phyloP scores from a whole-genome alignment of 306 rosid species.

The Canavalia ensiformis region DNA sequence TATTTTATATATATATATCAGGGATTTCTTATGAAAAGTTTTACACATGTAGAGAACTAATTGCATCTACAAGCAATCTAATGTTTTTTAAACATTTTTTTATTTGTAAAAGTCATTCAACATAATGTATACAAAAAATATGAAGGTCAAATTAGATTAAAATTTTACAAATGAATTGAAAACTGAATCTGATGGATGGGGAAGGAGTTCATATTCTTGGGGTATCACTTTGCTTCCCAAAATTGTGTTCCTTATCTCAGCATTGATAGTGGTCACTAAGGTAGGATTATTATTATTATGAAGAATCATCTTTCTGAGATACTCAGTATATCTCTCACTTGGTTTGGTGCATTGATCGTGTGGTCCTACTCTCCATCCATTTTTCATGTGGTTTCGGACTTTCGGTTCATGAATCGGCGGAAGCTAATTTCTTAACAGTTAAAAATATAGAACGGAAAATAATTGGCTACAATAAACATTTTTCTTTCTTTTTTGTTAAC shows the following conservation, averaged over 20 bases:
- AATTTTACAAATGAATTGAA: not conserved
- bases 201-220: not conserved
- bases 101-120: too few species aligned
- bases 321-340: slow-evolving; percentile 29
- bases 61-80: too few species aligned
- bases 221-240: not conserved
- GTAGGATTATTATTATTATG: slow-evolving; percentile 31
- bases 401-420: slow-evolving; percentile 14
- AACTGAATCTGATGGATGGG: not conserved
- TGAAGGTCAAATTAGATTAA: too few species aligned
- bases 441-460: not conserved
- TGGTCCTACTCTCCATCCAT: slow-evolving; percentile 39
- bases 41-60: too few species aligned
- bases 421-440: slow-evolving; percentile 13
- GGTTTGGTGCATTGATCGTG: slow-evolving; percentile 11
- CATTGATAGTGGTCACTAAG: not conserved
- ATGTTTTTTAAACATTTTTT: too few species aligned
- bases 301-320: slow-evolving; percentile 39
- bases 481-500: too few species aligned
- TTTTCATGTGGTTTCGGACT: not conserved
- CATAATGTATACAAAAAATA: too few species aligned
- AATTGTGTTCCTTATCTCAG: not conserved
- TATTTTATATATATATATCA: too few species aligned
- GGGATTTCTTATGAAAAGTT: too few species aligned
- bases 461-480: not conserved